Conservation (phyloP, 805 yeast genomes). For the Kuraishia borneana region DNA sequence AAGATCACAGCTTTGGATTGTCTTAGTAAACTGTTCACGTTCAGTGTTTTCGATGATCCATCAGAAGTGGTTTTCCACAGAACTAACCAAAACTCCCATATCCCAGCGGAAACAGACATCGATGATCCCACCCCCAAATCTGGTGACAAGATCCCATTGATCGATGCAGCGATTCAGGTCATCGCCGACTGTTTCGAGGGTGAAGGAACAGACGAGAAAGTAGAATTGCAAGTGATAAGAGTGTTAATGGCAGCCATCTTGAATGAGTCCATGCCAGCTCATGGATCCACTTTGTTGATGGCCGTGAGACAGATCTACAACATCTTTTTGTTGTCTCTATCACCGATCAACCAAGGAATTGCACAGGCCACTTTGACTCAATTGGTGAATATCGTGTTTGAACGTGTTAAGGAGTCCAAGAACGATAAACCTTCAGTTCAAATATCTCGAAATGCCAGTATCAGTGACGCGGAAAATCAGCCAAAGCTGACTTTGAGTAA, state of each 20-base stretch:
- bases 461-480: not conserved
- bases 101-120: slow-evolving; percentile 22
- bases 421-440: not conserved
- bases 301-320: slow-evolving; percentile 92
- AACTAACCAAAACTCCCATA: slow-evolving; percentile 7
- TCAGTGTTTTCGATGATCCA: slow-evolving; percentile 59
- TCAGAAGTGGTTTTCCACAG: slow-evolving; percentile 25
- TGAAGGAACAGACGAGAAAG: slow-evolving; percentile 80
- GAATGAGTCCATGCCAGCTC: slow-evolving; percentile 72
- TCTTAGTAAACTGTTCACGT: slow-evolving; percentile 81
- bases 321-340: slow-evolving; percentile 75
- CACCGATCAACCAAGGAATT: slow-evolving; percentile 77
- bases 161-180: slow-evolving; percentile 77
- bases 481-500: slow-evolving; percentile 41
- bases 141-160: slow-evolving; percentile 34
- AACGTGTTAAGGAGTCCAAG: slow-evolving; percentile 31
- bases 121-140: slow-evolving; percentile 24
- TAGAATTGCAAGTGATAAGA: slow-evolving; percentile 87
- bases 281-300: slow-evolving; percentile 78
- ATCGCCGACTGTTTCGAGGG: slow-evolving; percentile 82
- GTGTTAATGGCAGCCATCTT: slow-evolving; percentile 84
- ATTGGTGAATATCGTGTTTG: slow-evolving; percentile 77
- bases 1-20: slow-evolving; percentile 74
- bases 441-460: not conserved
- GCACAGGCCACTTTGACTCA: slow-evolving; percentile 95